A percentile compares a stretch with the other conserved stretches of the same genome.
Evolutionary conservation across 768 basidiomycete species (phyloP).

Genomic region (Pleurotus eryngii): DNA sequence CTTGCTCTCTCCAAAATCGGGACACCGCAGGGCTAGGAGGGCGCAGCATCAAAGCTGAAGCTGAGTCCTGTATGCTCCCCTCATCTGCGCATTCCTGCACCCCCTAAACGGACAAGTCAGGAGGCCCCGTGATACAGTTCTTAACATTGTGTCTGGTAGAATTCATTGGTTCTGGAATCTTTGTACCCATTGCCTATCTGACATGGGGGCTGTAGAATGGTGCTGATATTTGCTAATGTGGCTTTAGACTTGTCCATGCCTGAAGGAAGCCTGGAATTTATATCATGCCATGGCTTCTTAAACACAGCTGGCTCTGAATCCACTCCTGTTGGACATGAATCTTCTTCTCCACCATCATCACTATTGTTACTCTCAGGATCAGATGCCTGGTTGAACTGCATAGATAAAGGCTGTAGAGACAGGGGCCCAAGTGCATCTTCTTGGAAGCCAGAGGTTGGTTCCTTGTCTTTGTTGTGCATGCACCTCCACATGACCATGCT

Average conservation of each 20-base stretch:
- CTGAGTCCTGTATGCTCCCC: too few species aligned
- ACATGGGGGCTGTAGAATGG: slow-evolving; percentile 11
- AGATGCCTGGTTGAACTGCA: not conserved
- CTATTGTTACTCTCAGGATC: not conserved
- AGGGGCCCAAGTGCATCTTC: too few species aligned
- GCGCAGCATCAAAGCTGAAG: too few species aligned
- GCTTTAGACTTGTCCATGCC: slow-evolving; percentile 7
- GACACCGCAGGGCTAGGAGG: too few species aligned
- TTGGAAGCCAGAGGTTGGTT: too few species aligned
- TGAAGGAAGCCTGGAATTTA: not conserved
- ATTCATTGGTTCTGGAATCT: slow-evolving; percentile 8
- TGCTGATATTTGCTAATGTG: slow-evolving; percentile 7
- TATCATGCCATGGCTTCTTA: not conserved
- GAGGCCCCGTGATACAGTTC: too few species aligned
- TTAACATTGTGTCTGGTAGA: slow-evolving; percentile 1
- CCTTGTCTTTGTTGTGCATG: too few species aligned
- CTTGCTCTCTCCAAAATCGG: too few species aligned
- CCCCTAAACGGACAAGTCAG: too few species aligned
- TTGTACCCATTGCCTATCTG: slow-evolving; percentile 10
- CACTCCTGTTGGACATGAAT: not conserved
- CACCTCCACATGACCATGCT: too few species aligned
- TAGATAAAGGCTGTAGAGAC: not conserved
- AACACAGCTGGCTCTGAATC: not conserved
- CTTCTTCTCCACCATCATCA: not conserved
- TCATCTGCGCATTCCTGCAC: too few species aligned